Evolutionary conservation across 2,329 filamentous ascomycete species (phyloP).

Genomic region (Aspergillus hiratsukae): DNA sequence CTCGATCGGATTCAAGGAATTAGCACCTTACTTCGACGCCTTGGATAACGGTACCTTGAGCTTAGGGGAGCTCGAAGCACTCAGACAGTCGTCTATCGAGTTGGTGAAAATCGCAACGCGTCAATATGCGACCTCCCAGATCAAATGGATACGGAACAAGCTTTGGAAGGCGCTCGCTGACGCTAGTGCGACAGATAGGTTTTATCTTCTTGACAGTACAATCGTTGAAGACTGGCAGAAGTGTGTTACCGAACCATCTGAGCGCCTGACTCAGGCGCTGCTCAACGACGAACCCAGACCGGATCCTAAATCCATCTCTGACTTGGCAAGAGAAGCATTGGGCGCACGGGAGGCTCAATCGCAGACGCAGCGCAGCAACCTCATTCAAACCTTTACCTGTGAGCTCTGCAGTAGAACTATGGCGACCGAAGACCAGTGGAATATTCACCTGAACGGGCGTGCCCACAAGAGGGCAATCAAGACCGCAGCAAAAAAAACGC

Average conservation of each 20-base stretch:
- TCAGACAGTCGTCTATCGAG: conserved; percentile 62
- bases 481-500: conserved; percentile 24
- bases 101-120: conserved; percentile 77
- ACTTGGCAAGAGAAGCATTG: conserved; percentile 54
- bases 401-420: conserved; percentile 61
- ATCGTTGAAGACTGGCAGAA: conserved; percentile 58
- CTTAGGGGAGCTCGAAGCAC: conserved; percentile 45
- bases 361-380: conserved; percentile 42
- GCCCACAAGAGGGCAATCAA: conserved; percentile 57
- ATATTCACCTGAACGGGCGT: conserved; percentile 51
- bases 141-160: conserved; percentile 82
- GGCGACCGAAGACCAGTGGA: conserved; percentile 55
- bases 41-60: conserved; percentile 23
- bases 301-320: conserved; percentile 54
- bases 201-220: conserved; percentile 81
- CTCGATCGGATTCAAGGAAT: conserved; percentile 93
- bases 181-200: conserved; percentile 48
- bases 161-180: conserved; percentile 65
- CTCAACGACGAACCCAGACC: conserved; percentile 55
- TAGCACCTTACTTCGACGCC: conserved; percentile 65
- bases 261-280: conserved; percentile 59
- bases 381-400: conserved; percentile 55
- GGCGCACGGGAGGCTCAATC: conserved; percentile 52
- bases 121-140: conserved; percentile 80
- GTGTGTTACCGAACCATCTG: conserved; percentile 63